These are phyloP conservation scores for Aegilops longissima DNA, from an alignment of 176 grass and related monocot genomes.

Conservation along the genomic window DNA sequence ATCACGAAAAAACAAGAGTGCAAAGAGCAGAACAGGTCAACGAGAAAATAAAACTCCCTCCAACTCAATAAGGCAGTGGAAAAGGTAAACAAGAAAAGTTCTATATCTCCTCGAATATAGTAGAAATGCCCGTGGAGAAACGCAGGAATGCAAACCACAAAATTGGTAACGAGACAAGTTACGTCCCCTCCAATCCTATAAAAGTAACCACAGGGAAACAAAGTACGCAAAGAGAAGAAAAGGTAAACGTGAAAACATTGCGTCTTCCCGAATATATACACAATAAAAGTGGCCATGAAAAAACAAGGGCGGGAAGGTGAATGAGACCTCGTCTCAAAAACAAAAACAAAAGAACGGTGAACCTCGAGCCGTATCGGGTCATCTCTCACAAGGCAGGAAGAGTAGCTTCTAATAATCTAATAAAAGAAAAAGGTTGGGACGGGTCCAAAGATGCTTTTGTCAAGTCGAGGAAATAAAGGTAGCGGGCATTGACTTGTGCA, in stretches of 20 bases:
- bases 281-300: no score
- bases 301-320: no score
- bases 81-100: no score
- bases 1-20: not conserved
- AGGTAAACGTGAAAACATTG: not conserved
- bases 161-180: no score
- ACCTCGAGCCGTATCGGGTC: not conserved
- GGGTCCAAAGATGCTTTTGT: conserved; percentile 15
- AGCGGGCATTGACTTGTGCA: conserved; percentile 31
- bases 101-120: no score
- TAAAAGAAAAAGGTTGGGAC: not conserved
- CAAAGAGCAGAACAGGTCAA: no score
- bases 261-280: no score
- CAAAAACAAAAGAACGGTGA: not conserved
- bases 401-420: not conserved
- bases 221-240: not conserved
- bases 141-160: no score
- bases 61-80: no score
- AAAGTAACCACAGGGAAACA: not conserved
- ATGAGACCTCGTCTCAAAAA: no score
- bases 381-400: not conserved
- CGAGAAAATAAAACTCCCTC: no score
- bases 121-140: no score
- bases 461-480: conserved; percentile 15
- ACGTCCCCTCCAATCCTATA: not conserved